phyloP scores from a whole-genome alignment of 2,329 filamentous ascomycete species.

The Colletotrichum endophyticum region DNA sequence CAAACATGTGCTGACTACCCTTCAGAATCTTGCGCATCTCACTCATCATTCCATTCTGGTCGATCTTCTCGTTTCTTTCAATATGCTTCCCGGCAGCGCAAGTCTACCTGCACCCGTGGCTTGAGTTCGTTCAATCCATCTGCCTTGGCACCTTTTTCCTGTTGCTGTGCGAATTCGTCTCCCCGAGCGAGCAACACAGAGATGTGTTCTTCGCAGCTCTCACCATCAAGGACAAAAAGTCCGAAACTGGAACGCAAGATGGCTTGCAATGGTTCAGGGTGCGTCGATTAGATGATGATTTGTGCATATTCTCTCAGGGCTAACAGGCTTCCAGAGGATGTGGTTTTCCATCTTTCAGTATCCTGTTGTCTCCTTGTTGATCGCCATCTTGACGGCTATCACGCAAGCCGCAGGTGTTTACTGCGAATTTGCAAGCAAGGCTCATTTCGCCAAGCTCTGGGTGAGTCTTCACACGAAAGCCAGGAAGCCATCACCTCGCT shows the following conservation, averaged over 20 bases:
- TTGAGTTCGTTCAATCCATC: constrained; percentile 42
- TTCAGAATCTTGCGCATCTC: constrained; percentile 42
- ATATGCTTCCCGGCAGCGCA: constrained; percentile 40
- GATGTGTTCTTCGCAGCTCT: constrained; percentile 41
- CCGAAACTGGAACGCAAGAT: constrained; percentile 24
- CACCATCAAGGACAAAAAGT: constrained; percentile 31
- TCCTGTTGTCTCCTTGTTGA: constrained; percentile 36
- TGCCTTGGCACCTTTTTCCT: constrained; percentile 49
- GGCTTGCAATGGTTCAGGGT: constrained; percentile 37
- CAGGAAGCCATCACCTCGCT: background rate
- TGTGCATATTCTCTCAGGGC: background rate
- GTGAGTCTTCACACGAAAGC: background rate
- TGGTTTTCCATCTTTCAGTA: constrained; percentile 46
- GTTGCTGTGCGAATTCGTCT: constrained; percentile 46
- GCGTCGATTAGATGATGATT: background rate
- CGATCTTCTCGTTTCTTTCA: constrained; percentile 41
- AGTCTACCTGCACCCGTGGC: constrained; percentile 43
- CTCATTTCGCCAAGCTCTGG: constrained; percentile 34
- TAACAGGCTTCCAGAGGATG: constrained; percentile 24
- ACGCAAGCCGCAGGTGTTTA: constrained; percentile 32
- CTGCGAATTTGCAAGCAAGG: constrained; percentile 31
- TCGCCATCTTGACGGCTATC: constrained; percentile 44
- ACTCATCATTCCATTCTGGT: constrained; percentile 42
- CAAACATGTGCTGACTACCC: background rate
- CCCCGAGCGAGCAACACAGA: constrained; percentile 34